These are phyloP conservation scores for Alopecurus myosuroides DNA, from an alignment of 176 grass and related monocot species.

Conservation along the genomic window DNA sequence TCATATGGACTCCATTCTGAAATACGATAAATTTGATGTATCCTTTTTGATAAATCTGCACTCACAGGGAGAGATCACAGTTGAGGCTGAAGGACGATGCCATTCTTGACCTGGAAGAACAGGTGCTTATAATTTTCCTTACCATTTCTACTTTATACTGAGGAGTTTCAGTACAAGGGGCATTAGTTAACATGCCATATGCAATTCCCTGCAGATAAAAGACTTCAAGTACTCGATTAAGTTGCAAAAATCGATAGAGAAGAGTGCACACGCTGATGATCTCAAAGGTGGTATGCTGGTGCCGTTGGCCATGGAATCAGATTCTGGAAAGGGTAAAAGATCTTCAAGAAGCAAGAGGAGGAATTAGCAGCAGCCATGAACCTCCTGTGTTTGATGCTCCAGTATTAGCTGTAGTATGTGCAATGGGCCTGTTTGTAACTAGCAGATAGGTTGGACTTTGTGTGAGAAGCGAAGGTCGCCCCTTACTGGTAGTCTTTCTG, in stretches of 20 bases:
- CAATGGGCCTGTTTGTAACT: not conserved
- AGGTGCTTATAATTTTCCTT: slow-evolving; percentile 42
- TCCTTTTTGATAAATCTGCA: not conserved
- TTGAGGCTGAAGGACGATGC: slow-evolving; percentile 59
- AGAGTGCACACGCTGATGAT: slow-evolving; percentile 46
- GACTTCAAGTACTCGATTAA: slow-evolving; percentile 83
- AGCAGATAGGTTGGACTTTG: not conserved
- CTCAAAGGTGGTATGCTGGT: slow-evolving; percentile 71
- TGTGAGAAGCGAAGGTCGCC: not conserved
- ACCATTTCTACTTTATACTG: not conserved
- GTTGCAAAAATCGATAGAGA: slow-evolving; percentile 67
- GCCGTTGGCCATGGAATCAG: slow-evolving; percentile 43
- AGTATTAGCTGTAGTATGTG: not conserved
- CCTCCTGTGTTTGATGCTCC: not conserved
- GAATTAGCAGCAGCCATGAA: slow-evolving; percentile 12
- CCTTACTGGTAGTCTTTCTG: not conserved
- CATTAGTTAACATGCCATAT: not conserved
- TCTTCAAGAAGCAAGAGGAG: slow-evolving; percentile 76
- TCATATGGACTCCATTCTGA: not conserved
- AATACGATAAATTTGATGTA: not conserved
- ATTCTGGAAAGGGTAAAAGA: slow-evolving; percentile 56
- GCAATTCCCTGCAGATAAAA: slow-evolving; percentile 54
- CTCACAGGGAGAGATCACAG: slow-evolving; percentile 39
- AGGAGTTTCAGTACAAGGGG: not conserved
- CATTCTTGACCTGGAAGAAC: slow-evolving; percentile 81